Evolutionary conservation across 768 basidiomycete species (phyloP).

Genomic region (Leccinellum albellum): DNA sequence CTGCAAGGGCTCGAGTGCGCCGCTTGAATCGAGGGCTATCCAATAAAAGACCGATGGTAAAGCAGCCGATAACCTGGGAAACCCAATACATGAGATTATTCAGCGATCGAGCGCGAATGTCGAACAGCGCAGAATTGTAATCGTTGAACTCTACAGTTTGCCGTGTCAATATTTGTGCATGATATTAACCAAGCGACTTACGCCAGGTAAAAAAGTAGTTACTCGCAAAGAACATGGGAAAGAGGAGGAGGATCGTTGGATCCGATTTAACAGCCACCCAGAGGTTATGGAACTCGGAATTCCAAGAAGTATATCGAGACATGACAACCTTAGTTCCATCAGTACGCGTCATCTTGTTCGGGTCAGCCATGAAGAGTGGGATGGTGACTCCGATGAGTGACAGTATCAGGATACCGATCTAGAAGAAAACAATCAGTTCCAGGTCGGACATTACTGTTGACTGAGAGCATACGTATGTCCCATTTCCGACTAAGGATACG

Average conservation of each 20-base stretch:
- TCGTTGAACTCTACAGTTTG: constrained; percentile 62
- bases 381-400: constrained; percentile 62
- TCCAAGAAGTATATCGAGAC: constrained; percentile 70
- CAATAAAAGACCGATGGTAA: constrained; percentile 62
- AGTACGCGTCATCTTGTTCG: constrained; percentile 66
- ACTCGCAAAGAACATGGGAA: constrained; percentile 79
- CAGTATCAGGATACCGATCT: constrained; percentile 54
- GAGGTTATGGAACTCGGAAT: constrained; percentile 64
- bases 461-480: constrained; percentile 59
- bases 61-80: constrained; percentile 68
- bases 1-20: constrained; percentile 62
- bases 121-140: constrained; percentile 71
- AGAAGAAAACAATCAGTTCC: not conserved
- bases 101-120: constrained; percentile 68
- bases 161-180: not conserved
- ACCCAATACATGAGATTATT: constrained; percentile 82
- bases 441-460: not conserved
- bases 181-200: constrained; percentile 24
- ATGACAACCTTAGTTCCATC: constrained; percentile 67
- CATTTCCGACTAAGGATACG: constrained; percentile 50
- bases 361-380: constrained; percentile 67
- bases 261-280: constrained; percentile 64
- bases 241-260: constrained; percentile 65
- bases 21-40: constrained; percentile 54
- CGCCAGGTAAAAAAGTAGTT: constrained; percentile 87